Conservation (phyloP, 2,329 filamentous ascomycete species). For the Diplodia scrobiculata region DNA sequence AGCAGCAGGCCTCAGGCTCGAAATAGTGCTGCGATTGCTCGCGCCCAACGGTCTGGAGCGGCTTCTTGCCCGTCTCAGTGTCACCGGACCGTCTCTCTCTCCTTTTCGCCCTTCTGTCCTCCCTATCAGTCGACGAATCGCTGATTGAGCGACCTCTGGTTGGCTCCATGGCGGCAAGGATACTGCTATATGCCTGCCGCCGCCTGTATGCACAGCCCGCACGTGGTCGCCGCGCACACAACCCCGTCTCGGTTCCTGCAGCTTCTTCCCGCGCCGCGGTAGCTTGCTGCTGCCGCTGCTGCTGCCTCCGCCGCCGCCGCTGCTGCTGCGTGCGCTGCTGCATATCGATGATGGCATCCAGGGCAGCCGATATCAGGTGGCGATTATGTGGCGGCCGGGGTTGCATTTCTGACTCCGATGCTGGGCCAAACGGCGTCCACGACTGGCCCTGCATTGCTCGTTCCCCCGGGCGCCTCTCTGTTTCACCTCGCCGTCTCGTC, state of each 20-base stretch:
- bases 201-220: neutral
- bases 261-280: neutral
- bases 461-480: neutral
- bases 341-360: neutral
- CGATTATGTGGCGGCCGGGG: conserved; percentile 21
- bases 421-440: neutral
- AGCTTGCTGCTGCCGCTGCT: neutral
- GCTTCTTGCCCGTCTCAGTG: neutral
- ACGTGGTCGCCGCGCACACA: conserved; percentile 4
- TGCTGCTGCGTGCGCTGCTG: neutral
- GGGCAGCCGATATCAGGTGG: conserved; percentile 19
- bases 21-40: neutral
- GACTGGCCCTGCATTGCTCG: neutral
- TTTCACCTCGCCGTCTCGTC: conserved; percentile 10
- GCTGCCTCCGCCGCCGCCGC: neutral
- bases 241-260: conserved; percentile 23
- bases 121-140: neutral
- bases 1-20: neutral
- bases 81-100: neutral
- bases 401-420: neutral
- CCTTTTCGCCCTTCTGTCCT: neutral
- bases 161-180: neutral
- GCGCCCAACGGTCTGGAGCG: conserved; percentile 5
- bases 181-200: neutral
- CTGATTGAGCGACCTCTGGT: neutral